These are phyloP conservation scores for Elsinoe fawcettii DNA, from an alignment of 2,329 filamentous ascomycete genomes.

Conservation along the genomic window DNA sequence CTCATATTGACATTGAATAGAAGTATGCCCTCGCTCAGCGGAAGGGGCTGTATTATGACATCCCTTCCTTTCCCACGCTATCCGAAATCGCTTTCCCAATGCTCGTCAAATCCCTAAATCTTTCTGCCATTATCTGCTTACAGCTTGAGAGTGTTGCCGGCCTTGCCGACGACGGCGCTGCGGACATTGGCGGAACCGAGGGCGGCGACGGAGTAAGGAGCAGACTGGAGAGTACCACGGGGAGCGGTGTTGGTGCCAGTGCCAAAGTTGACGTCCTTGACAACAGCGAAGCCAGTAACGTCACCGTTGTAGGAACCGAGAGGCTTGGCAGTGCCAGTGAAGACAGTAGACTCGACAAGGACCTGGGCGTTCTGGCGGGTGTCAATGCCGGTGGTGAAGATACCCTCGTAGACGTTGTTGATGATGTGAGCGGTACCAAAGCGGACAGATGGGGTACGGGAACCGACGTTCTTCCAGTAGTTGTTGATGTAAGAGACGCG, in stretches of 20 bases:
- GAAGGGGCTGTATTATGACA: background rate
- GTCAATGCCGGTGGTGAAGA: constrained; percentile 34
- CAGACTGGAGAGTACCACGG: constrained; percentile 28
- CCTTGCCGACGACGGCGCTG: constrained; percentile 33
- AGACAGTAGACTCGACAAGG: constrained; percentile 38
- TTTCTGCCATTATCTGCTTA: background rate
- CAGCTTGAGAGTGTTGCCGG: constrained; percentile 34
- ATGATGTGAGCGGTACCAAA: constrained; percentile 59
- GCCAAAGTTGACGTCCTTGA: constrained; percentile 35
- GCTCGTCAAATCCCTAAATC: background rate
- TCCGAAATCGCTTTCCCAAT: background rate
- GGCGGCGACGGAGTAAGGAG: constrained; percentile 30
- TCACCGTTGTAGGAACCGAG: constrained; percentile 29
- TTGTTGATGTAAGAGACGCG: constrained; percentile 61
- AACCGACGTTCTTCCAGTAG: constrained; percentile 58
- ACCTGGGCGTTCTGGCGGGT: constrained; percentile 36
- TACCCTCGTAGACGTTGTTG: constrained; percentile 40
- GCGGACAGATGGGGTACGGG: constrained; percentile 54
- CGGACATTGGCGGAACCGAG: constrained; percentile 31
- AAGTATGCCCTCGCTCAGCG: constrained; percentile 3
- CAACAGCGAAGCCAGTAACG: constrained; percentile 31
- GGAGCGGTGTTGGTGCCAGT: constrained; percentile 27
- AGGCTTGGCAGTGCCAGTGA: constrained; percentile 28
- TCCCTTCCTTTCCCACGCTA: background rate
- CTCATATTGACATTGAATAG: constrained; percentile 11